Percentiles rank a stretch among this genome's conserved stretches.
Conservation (phyloP, 1,284 basidiomycete genomes). For the Amylostereum areolatum region DNA sequence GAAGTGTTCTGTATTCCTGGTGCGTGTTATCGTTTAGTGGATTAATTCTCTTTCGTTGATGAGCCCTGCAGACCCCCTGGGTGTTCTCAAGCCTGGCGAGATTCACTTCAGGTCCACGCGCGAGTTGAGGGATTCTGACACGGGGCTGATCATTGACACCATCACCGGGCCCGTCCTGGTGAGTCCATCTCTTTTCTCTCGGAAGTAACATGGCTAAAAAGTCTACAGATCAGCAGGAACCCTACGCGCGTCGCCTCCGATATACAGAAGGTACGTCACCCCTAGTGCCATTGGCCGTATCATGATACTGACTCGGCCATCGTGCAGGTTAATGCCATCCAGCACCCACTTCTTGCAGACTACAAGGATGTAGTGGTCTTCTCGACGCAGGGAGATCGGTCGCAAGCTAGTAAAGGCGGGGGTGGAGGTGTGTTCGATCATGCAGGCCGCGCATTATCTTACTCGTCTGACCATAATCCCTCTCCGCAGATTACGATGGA, state of each 20-base stretch:
- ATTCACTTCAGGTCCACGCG: neutral
- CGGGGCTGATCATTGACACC: neutral
- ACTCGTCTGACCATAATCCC: no score
- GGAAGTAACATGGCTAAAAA: neutral
- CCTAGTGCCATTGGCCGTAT: neutral
- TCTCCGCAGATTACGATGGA: neutral
- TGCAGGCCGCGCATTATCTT: no score
- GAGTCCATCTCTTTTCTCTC: neutral
- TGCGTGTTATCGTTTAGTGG: neutral
- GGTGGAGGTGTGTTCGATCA: neutral
- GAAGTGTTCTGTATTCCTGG: neutral
- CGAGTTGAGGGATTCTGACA: neutral
- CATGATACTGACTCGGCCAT: neutral
- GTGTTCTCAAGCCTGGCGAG: neutral
- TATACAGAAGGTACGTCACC: neutral
- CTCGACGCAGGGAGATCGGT: neutral
- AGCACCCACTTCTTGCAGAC: neutral
- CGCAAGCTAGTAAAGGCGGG: neutral
- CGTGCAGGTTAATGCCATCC: neutral
- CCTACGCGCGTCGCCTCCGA: neutral
- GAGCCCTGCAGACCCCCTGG: neutral
- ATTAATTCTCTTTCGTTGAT: no score
- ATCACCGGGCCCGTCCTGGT: neutral
- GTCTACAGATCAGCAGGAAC: neutral
- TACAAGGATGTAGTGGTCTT: neutral